Evolutionary conservation across 768 basidiomycete genomes (phyloP).

Genomic region (Pleurotus platypus): DNA sequence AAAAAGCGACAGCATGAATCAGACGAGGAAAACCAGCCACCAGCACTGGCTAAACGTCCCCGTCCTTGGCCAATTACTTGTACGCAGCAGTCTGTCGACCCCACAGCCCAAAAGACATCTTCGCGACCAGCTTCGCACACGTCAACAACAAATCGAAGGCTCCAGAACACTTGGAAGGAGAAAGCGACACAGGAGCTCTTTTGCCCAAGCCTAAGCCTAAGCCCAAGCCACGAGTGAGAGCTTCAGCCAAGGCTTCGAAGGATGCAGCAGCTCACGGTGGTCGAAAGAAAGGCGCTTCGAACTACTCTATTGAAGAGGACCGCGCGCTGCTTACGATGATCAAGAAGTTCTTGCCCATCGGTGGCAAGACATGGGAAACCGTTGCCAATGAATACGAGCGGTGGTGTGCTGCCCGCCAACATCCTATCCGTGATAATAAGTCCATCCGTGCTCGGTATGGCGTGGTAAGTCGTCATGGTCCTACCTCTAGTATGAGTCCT

Average conservation of each 20-base stretch:
- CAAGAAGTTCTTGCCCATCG: slow-evolving; percentile 15
- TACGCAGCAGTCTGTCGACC: not conserved
- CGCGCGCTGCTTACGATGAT: slow-evolving; percentile 13
- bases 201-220: too few species aligned
- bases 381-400: slow-evolving; percentile 11
- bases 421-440: slow-evolving; percentile 9
- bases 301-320: slow-evolving; percentile 17
- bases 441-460: slow-evolving; percentile 22
- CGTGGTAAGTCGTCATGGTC: slow-evolving; percentile 12
- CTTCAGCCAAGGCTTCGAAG: not conserved
- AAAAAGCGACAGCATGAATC: not conserved
- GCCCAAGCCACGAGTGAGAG: not conserved
- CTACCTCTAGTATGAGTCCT: slow-evolving; percentile 1
- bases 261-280: slow-evolving; percentile 1
- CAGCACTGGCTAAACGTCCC: not conserved
- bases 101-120: not conserved
- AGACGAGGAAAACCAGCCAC: not conserved
- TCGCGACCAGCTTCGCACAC: not conserved
- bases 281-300: slow-evolving; percentile 12
- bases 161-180: not conserved
- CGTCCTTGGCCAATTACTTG: not conserved
- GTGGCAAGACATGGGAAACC: slow-evolving; percentile 15
- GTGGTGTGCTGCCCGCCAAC: slow-evolving; percentile 14
- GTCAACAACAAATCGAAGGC: not conserved
- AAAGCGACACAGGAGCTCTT: too few species aligned